Evolutionary conservation across 306 rosid genomes (phyloP), one percentile per base, ranked within the genome.

Genomic region (Rosa rugosa): DNA sequence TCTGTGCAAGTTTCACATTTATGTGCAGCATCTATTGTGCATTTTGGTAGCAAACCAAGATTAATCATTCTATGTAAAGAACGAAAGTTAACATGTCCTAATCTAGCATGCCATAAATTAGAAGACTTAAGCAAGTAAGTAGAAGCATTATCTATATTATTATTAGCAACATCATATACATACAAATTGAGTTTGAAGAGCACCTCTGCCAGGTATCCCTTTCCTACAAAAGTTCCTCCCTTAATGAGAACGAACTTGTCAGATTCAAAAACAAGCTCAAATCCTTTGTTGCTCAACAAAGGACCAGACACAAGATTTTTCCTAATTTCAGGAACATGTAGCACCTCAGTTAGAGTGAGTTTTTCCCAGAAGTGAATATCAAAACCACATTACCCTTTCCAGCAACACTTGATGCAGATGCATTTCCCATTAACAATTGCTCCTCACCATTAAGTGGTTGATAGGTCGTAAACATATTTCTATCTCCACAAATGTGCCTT

Each of bases 401-500:
- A 18, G 70, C 60, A 17, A 54, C 60, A 54, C 11, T 54, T 18
- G 60, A 54, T 5, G 60, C 60, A 54, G 25, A 54, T 54, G 60
- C 60, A 54, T 54, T 54, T 4, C 60, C 60, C 25, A 54, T 54
- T 10, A 54, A 54, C 60, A 54, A 53, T 53, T 53, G 60, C 60
- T 53, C 60, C 8, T 17, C 60, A 6, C 25, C 25, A 18, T 54
- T 18, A 54, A 18, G 22, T 54, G 25, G 11, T 66, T 66, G 44
- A 66, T 66, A 66, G 45, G 72, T 67, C 4, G 27, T 34, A 0
- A 20, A 69, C 34, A 41, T 6, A 10, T 38, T 69, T 20, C 7
- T 69, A 5, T 69, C 51, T 42, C 51, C 17, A n/a, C 53, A 69
- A 2, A 69, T 69, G 73, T 38, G 73, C 50, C 51, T 69, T 17